Evolutionary conservation across 2,329 filamentous ascomycete genomes (phyloP), one percentile per base, ranked within the genome.

Genomic region (Aspergillus alliaceus): DNA sequence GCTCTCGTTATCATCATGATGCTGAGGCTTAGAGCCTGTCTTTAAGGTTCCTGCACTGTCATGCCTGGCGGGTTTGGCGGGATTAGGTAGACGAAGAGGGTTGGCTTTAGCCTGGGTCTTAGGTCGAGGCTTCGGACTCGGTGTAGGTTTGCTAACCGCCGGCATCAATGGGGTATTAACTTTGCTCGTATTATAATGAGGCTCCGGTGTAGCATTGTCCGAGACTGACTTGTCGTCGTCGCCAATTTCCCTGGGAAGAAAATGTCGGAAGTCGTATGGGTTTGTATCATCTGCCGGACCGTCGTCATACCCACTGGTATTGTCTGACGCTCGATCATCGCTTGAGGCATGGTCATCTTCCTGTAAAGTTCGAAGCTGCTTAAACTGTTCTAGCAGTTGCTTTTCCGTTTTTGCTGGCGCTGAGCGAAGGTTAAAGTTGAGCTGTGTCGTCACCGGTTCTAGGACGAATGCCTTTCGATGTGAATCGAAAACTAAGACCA

Each of bases 341-440:
- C 69, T 66, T 14, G 68, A 71, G 20, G 57, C 59, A 18, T 69
- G 68, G 27, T 77, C 74, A n/a, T 75, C 71, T 31, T 70, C 70
- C 32, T 70, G 69, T 7, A 73, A 53, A 22, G 71, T 72, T 27
- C 76, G 79, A 35, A 95, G 80, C 59, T 90, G 90, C 9, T 86
- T 80, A 69, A 90, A 87, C 67, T 88, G 82, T 50, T 85, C 82
- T 48, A 84, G 82, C 39, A 96, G 79, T 66, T 82, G 85, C 29
- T 84, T 83, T 53, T 90, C 85, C 53, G 81, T 78, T 66, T 88
- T 87, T 62, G 81, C 84, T 2, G 89, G 90, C 14, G 86, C 86
- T 54, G 83, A 85, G 52, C 84, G 86, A 53, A 96, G 77, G 73
- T 96, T 97, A 88, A 96, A 93, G 68, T 91, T 88, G 75, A 96